These are phyloP conservation scores for Wolfiporia cocos DNA, from an alignment of 1,284 basidiomycete species.

Conservation along the genomic window DNA sequence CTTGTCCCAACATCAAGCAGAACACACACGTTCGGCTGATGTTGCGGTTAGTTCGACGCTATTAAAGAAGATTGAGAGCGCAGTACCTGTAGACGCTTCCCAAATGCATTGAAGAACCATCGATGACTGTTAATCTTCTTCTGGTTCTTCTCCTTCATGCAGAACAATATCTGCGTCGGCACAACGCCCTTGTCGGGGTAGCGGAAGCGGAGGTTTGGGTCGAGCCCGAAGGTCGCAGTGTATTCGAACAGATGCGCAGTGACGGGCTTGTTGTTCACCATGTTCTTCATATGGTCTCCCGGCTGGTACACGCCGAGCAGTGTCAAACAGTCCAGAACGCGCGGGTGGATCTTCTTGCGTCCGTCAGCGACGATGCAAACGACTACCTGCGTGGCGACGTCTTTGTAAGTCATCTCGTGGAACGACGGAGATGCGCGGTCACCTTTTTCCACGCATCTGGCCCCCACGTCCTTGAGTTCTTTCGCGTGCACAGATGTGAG, in stretches of 20 bases:
- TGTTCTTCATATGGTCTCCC: constrained; percentile 84
- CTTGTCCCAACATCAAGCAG: constrained; percentile 92
- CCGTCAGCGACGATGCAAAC: constrained; percentile 97
- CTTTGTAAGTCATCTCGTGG: neutral
- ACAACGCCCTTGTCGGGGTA: constrained; percentile 96
- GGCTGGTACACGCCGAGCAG: constrained; percentile 76
- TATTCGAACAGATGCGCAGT: constrained; percentile 96
- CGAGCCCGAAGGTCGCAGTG: constrained; percentile 87
- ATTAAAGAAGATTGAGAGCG: no score
- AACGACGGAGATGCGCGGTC: neutral
- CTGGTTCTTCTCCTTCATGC: constrained; percentile 92
- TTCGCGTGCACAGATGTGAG: constrained; percentile 85
- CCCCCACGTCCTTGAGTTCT: constrained; percentile 95
- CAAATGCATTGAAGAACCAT: constrained; percentile 96
- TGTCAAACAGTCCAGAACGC: constrained; percentile 90
- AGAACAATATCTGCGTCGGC: constrained; percentile 89
- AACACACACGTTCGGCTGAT: constrained; percentile 81
- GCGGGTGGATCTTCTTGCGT: constrained; percentile 86
- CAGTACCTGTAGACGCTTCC: constrained; percentile 66
- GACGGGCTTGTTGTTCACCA: constrained; percentile 83
- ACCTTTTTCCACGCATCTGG: constrained; percentile 97
- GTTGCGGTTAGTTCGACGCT: neutral
- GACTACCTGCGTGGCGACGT: constrained; percentile 86
- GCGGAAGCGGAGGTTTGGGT: constrained; percentile 86
- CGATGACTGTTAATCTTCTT: constrained; percentile 96